Evolutionary conservation across 441 rosid genomes (phyloP).

Genomic region (Jatropha multifida): DNA sequence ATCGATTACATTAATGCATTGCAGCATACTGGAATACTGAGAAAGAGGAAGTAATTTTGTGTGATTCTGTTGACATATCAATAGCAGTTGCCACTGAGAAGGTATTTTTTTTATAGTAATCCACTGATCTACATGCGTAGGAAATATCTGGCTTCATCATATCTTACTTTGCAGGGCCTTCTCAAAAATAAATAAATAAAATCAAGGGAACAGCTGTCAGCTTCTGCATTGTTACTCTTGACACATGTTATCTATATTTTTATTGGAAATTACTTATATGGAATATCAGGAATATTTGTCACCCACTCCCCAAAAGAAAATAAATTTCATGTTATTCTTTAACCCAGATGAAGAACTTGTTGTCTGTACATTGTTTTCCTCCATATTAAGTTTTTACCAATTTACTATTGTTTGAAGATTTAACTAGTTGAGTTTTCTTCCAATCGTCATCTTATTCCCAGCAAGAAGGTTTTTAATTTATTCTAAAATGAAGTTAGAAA

Average conservation of each 20-base stretch:
- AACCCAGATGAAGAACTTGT: background rate
- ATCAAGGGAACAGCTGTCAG: background rate
- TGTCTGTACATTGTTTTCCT: background rate
- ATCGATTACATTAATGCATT: constrained; percentile 29
- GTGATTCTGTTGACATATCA: constrained; percentile 82
- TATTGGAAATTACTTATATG: background rate
- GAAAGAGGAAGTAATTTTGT: constrained; percentile 66
- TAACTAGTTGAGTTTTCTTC: background rate
- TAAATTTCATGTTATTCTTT: background rate
- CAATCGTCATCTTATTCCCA: constrained; percentile 15
- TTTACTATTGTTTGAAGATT: constrained; percentile 10
- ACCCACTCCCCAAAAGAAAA: background rate
- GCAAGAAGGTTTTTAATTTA: no score
- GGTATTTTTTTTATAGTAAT: constrained; percentile 44
- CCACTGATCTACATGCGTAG: constrained; percentile 15
- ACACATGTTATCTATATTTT: background rate
- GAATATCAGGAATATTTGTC: background rate
- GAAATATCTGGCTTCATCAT: constrained; percentile 26
- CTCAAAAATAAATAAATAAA: no score
- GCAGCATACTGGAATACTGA: constrained; percentile 87
- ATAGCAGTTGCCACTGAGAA: constrained; percentile 98
- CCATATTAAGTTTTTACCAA: background rate
- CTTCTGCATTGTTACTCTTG: background rate
- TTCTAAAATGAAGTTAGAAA: no score
- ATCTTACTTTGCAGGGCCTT: constrained; percentile 58